phyloP scores from a whole-genome alignment of 305 asterid species.

The Fraxinus latifolia region DNA sequence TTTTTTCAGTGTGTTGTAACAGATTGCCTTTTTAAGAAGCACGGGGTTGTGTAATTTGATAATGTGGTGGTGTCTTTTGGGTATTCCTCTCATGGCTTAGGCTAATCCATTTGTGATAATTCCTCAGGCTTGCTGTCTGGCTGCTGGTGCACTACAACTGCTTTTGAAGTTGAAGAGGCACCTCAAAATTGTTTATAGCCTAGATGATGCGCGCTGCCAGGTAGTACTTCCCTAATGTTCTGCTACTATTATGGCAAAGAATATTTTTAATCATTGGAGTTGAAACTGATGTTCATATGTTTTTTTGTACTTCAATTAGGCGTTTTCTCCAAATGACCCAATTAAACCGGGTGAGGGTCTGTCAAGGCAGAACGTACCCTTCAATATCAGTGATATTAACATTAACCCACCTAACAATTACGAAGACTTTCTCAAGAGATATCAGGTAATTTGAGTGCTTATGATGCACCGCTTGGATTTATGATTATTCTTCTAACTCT shows the following conservation, averaged over 20 bases:
- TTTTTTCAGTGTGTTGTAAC: background rate
- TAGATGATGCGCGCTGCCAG: slow-evolving; percentile 92
- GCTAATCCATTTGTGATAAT: slow-evolving; percentile 13
- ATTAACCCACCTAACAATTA: slow-evolving; percentile 61
- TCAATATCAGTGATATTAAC: slow-evolving; percentile 55
- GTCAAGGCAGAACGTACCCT: slow-evolving; percentile 60
- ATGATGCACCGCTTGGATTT: background rate
- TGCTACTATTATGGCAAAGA: background rate
- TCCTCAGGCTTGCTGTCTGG: slow-evolving; percentile 75
- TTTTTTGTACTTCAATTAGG: slow-evolving; percentile 43
- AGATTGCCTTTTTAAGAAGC: background rate
- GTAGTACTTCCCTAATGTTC: slow-evolving; percentile 34
- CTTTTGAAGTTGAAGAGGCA: slow-evolving; percentile 94
- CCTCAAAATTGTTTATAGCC: slow-evolving; percentile 78
- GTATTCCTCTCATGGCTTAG: slow-evolving; percentile 21
- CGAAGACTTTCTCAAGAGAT: slow-evolving; percentile 63
- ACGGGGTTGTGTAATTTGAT: background rate
- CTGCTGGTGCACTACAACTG: slow-evolving; percentile 85
- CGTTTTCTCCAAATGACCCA: slow-evolving; percentile 77
- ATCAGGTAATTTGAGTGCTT: slow-evolving; percentile 62
- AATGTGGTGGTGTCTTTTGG: background rate
- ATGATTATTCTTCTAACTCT: background rate
- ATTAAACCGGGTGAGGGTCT: slow-evolving; percentile 78
- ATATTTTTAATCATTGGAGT: slow-evolving; percentile 9
- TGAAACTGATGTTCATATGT: slow-evolving; percentile 13